These are phyloP conservation scores for Ceratobasidium papillatum DNA, from an alignment of 1,284 basidiomycete genomes.

Conservation along the genomic window DNA sequence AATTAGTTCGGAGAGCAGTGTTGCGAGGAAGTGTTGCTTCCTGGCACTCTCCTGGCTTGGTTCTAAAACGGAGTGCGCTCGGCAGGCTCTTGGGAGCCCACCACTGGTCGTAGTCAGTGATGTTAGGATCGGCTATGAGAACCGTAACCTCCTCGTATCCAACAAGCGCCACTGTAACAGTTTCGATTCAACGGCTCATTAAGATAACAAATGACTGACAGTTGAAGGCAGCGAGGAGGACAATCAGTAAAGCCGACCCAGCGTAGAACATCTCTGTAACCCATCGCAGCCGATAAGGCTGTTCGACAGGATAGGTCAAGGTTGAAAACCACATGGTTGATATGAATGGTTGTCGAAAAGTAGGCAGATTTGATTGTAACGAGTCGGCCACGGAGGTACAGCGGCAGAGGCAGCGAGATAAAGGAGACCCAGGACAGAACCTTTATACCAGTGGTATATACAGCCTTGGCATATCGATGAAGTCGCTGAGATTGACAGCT, in stretches of 20 bases:
- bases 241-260: conserved; percentile 18
- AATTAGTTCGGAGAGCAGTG: conserved; percentile 2
- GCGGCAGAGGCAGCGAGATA: neutral
- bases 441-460: too few relatives aligned
- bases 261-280: conserved; percentile 31
- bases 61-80: neutral
- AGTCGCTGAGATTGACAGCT: too few relatives aligned
- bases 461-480: neutral
- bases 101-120: conserved; percentile 20
- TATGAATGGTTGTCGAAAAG: neutral
- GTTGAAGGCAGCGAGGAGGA: neutral
- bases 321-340: conserved; percentile 12
- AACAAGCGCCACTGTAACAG: neutral
- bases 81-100: conserved; percentile 4
- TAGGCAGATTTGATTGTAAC: too few relatives aligned
- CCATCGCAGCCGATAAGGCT: conserved; percentile 16
- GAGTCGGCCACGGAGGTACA: neutral
- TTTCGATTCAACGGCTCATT: neutral
- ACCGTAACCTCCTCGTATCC: conserved; percentile 11
- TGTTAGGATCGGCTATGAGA: neutral
- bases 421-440: neutral
- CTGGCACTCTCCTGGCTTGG: conserved; percentile 3
- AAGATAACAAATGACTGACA: neutral
- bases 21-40: neutral
- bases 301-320: neutral